A percentile compares a stretch with the other conserved stretches of the same genome.
These are phyloP conservation scores for Jimgerdemannia lactiflua DNA, from an alignment of 192 early-diverging fungal genomes.

Conservation along the genomic window DNA sequence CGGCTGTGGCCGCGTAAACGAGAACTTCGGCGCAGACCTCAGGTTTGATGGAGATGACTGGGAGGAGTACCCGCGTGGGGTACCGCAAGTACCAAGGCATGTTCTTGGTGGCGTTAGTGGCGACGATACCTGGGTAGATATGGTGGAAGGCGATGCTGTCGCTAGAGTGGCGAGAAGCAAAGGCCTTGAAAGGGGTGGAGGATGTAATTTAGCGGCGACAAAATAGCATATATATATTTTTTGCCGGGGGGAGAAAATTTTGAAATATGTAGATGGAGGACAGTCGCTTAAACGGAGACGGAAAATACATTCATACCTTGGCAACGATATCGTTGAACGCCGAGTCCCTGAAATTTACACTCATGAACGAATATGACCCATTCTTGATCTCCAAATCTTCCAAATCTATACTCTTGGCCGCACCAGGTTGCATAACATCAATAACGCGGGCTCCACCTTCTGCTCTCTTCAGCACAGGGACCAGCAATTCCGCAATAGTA, in stretches of 20 bases:
- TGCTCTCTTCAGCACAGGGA: background rate
- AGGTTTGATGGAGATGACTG: background rate
- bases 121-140: background rate
- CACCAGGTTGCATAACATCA: background rate
- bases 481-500: background rate
- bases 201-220: too few relatives aligned
- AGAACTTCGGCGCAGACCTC: background rate
- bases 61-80: background rate
- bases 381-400: background rate
- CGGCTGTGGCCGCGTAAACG: background rate
- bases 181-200: background rate
- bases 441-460: background rate
- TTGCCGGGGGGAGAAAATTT: too few relatives aligned
- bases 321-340: background rate
- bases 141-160: background rate
- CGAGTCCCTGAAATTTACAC: background rate
- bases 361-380: background rate
- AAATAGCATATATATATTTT: too few relatives aligned
- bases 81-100: background rate
- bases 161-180: background rate
- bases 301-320: background rate
- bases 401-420: background rate
- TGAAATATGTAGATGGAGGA: background rate
- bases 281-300: background rate
- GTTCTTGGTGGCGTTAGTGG: background rate